Base-by-base conservation (phyloP, 164 flowering plant species). In the Kingdonia uniflora region DNA sequence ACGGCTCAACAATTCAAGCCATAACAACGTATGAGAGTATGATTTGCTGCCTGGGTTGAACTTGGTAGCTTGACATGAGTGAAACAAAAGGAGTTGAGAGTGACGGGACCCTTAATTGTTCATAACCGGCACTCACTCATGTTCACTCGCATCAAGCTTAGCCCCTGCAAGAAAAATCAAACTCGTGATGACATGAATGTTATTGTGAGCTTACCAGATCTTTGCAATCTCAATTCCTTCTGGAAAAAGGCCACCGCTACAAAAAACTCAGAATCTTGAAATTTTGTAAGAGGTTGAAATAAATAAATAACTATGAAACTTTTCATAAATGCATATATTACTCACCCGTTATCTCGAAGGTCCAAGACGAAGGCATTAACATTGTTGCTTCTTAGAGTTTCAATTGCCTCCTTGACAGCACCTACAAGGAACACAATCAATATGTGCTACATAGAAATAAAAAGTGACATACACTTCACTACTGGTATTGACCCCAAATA, bases 201-300 rank as follows among this genome's bases (percentile, higher is more conserved):
- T 46, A 6, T 21, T 19, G 53, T 14, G 44, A 48, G 64, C 84
- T 64, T 76, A 92, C 99, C 99, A 92, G 44, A 92, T 78, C 69
- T 86, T 86, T 21, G 99, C 99, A 64, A 82, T 84, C 78, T 92
- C 91, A 61, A 92, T 73, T 72, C 99, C 99, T 81, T 92, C 99
- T 24, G 99, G 99, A 55, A 92, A 92, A 56, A 85, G 87, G 42
- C 99, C 99, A 51, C 99, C 99, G 68, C 99, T 92, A 83, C 80
- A 84, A 26, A 71, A 80, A 69, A 57, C 29, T 56, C 54, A 72
- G 39, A 39, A 50, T 52, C 69, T 77, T 64, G 76, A 68, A 61
- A 67, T 56, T 47, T 20, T 46, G 48, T 33, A 25, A 55, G 13
- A 56, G 16, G 19, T 46, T 39, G 14, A 56, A 56, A 41, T 5